These are phyloP conservation scores for Chaetomium sp. DNA, from an alignment of 2,329 filamentous ascomycete species.

Conservation along the genomic window DNA sequence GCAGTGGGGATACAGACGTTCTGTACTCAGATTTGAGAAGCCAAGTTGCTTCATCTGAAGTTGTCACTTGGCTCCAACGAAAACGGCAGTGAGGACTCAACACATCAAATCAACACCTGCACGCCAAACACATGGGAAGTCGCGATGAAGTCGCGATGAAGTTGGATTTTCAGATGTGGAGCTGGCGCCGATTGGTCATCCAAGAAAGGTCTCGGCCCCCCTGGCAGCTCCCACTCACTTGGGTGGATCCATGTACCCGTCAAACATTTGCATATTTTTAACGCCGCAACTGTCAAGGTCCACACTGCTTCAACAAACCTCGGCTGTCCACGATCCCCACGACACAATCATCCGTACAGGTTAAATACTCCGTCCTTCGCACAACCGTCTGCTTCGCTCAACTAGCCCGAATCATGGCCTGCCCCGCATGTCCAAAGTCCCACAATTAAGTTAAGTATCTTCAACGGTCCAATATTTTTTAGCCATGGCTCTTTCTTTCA, in stretches of 20 bases:
- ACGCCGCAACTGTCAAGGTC: not conserved
- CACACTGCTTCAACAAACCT: not conserved
- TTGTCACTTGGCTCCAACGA: not conserved
- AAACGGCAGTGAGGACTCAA: not conserved
- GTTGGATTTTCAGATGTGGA: conserved; percentile 20
- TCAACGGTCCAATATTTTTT: not conserved
- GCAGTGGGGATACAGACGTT: not conserved
- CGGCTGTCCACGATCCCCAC: not conserved
- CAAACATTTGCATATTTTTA: too few species aligned
- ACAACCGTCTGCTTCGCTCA: not conserved
- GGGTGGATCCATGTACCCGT: too few species aligned
- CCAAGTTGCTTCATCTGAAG: not conserved
- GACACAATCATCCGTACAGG: too few species aligned
- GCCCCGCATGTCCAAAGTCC: too few species aligned
- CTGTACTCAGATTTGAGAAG: not conserved
- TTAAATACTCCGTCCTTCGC: too few species aligned
- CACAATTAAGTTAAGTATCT: not conserved
- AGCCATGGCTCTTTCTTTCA: not conserved
- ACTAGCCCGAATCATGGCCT: too few species aligned
- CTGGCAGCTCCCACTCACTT: not conserved
- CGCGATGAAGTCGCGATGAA: conserved; percentile 14
- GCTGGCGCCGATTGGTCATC: conserved; percentile 5
- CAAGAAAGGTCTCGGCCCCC: not conserved
- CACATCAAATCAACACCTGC: not conserved
- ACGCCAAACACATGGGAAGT: not conserved